These are phyloP conservation scores for Phytophthora sp. DNA, from an alignment of 352 stramenopile species.

Conservation along the genomic window DNA sequence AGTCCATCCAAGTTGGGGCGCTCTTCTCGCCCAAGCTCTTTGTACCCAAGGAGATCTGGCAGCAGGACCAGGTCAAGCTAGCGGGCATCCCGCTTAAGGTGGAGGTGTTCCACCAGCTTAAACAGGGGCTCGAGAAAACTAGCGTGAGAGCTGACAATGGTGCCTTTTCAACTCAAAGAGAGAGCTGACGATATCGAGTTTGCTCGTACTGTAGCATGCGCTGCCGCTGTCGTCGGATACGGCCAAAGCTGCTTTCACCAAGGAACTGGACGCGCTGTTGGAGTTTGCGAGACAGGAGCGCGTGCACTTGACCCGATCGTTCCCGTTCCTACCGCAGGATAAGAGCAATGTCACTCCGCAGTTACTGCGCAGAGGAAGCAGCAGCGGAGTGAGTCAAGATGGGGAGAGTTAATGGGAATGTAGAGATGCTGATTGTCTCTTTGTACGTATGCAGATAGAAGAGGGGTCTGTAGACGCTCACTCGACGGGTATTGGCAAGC, in stretches of 20 bases:
- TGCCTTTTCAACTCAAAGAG: background rate
- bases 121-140: slow-evolving; percentile 72
- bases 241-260: slow-evolving; percentile 53
- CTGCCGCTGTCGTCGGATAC: slow-evolving; percentile 56
- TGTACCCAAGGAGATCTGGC: slow-evolving; percentile 83
- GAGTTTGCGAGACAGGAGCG: slow-evolving; percentile 54
- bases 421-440: background rate
- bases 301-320: slow-evolving; percentile 57
- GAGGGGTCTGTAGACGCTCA: slow-evolving; percentile 17
- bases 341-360: slow-evolving; percentile 17
- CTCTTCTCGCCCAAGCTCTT: slow-evolving; percentile 79
- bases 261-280: slow-evolving; percentile 65
- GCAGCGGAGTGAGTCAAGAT: slow-evolving; percentile 16
- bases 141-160: slow-evolving; percentile 40
- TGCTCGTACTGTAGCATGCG: slow-evolving; percentile 46
- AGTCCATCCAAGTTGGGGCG: slow-evolving; percentile 76
- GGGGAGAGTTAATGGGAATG: background rate
- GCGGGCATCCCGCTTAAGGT: slow-evolving; percentile 66
- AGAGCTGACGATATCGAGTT: background rate
- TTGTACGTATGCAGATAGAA: slow-evolving; percentile 27
- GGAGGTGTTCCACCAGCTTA: slow-evolving; percentile 69
- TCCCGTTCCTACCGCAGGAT: slow-evolving; percentile 60
- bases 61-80: slow-evolving; percentile 72
- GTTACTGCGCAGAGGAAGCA: slow-evolving; percentile 23
- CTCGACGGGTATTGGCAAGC: slow-evolving; percentile 59